Base-by-base conservation (phyloP, 2,329 filamentous ascomycete species). In the Raffaelea ambrosiae region DNA sequence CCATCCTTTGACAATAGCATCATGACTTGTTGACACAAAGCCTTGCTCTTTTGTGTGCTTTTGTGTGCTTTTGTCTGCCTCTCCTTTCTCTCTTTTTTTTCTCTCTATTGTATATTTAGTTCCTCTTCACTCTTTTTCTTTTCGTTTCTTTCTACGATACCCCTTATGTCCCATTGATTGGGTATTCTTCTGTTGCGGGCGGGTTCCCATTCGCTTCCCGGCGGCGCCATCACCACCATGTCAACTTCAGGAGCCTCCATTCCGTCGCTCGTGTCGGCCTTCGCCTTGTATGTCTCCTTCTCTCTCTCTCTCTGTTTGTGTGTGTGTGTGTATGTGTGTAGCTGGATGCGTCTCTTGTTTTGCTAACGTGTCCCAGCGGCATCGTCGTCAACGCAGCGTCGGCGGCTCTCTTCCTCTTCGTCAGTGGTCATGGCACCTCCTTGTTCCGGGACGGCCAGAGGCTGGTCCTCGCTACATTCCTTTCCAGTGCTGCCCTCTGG, bases 381-480 rank as follows among this genome's bases (percentile, higher is more conserved):
- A 69, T 76, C 52, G 66, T 79, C 48, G 67, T 77, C 55, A 73
- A 73, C 58, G 71, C 74, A 47, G 71, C 75, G 26, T 67, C 69
- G 44, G 66, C 66, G 40, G 67, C 69, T 44, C 62, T 71, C 54
- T 63, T 73, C 60, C 64, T 74, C 55, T 65, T 69, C 52, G 54
- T 65, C 53, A 72, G 65, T 58, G 69, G 70, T 54, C 66, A 74
- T 66, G 66, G 69, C 58, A 67, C 67, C 51, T 62, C 70, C 38
- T 61, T 77, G 51, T 68, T 76, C 59, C 69, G 72, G 62, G 74
- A 79, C 65, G 73, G 74, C 66, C 70, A 72, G 75, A 79, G 77
- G 76, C 77, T 81, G 76, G 76, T 71, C 75, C 76, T 81, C 74
- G 64, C 72, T 58, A 61, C 66, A 54, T 79, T 79, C 59, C 68